Evolutionary conservation across 768 basidiomycete species (phyloP).

Genomic region (Auriscalpium vulgare): DNA sequence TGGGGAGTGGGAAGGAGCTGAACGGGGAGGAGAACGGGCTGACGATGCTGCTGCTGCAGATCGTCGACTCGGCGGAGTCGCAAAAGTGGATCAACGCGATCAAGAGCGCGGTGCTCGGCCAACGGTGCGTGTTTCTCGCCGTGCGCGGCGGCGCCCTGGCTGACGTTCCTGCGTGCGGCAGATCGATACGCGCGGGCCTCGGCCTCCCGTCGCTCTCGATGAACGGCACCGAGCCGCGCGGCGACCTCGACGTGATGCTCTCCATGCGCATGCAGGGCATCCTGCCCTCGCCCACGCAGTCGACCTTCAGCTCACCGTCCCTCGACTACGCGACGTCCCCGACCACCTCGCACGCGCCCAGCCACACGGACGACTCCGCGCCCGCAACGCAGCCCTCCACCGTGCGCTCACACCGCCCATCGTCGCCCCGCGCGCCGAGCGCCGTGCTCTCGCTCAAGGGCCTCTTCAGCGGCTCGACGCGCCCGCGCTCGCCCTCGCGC

Average conservation of each 20-base stretch:
- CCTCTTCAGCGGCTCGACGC: slow-evolving; percentile 39
- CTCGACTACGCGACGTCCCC: slow-evolving; percentile 1
- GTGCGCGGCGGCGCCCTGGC: background rate
- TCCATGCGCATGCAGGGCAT: slow-evolving; percentile 69
- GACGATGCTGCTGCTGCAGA: slow-evolving; percentile 67
- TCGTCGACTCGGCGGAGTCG: slow-evolving; percentile 49
- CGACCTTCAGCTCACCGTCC: slow-evolving; percentile 7
- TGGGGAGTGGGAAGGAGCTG: slow-evolving; percentile 31
- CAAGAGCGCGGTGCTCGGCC: slow-evolving; percentile 63
- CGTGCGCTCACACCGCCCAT: slow-evolving; percentile 18
- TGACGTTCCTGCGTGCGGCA: slow-evolving; percentile 19
- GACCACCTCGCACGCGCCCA: background rate
- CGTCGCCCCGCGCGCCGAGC: slow-evolving; percentile 13
- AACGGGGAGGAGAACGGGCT: slow-evolving; percentile 39
- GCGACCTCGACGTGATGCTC: slow-evolving; percentile 80
- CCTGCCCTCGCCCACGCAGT: slow-evolving; percentile 26
- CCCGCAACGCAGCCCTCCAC: slow-evolving; percentile 19
- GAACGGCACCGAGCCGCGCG: slow-evolving; percentile 53
- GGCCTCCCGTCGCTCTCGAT: slow-evolving; percentile 35
- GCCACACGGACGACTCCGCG: background rate
- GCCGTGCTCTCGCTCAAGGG: slow-evolving; percentile 55
- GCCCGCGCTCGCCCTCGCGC: slow-evolving; percentile 51
- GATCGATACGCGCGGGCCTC: slow-evolving; percentile 64
- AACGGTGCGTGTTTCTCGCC: slow-evolving; percentile 40
- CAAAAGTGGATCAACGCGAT: slow-evolving; percentile 73